Evolutionary conservation across 345 rosid species (phyloP).

Genomic region (Gossypium anomalum): DNA sequence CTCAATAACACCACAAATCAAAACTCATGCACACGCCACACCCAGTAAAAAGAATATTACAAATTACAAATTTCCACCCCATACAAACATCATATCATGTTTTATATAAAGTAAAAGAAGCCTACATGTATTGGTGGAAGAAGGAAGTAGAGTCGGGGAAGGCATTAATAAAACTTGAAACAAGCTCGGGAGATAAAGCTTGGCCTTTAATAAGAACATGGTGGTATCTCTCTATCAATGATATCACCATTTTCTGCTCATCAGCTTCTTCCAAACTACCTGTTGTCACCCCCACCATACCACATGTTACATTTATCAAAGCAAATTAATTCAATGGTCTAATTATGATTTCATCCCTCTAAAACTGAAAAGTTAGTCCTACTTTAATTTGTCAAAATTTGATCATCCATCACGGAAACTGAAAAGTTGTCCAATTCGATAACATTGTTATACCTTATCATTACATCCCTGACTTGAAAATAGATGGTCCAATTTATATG

Average conservation of each 20-base stretch:
- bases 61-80: background rate
- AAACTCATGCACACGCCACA: background rate
- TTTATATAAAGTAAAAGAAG: background rate
- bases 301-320: background rate
- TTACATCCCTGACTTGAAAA: no score
- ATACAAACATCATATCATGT: background rate
- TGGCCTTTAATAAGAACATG: constrained; percentile 35
- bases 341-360: no score
- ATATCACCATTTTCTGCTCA: constrained; percentile 21
- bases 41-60: background rate
- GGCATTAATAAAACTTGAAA: constrained; percentile 38
- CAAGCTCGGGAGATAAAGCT: constrained; percentile 33
- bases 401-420: no score
- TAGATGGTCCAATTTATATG: no score
- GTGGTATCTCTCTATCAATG: constrained; percentile 39
- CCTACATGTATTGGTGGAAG: constrained; percentile 28
- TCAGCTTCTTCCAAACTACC: constrained; percentile 52
- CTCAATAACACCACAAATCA: background rate
- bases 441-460: no score
- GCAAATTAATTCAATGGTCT: background rate
- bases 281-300: constrained; percentile 16
- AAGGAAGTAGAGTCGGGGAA: constrained; percentile 38
- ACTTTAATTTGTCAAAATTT: no score
- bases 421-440: no score
- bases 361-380: no score